Conservation (phyloP, 805 yeast species). For the Kluyveromyces nonfermentans region DNA sequence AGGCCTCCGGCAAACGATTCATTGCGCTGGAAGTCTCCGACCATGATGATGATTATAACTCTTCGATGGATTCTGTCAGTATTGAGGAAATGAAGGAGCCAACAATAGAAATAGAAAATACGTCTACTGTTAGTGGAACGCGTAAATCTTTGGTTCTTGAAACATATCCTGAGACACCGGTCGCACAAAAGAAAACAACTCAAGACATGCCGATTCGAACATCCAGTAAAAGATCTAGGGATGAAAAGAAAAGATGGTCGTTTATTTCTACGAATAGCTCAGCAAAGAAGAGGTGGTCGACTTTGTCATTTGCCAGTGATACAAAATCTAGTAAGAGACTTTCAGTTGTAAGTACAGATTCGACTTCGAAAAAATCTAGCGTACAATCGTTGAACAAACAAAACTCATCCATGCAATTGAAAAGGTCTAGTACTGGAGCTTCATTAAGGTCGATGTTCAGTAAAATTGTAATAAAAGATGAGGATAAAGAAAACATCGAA, state of each 20-base stretch:
- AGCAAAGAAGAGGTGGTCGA: slow-evolving; percentile 26
- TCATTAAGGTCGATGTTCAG: slow-evolving; percentile 25
- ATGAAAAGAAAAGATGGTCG: slow-evolving; percentile 25
- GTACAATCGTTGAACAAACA: slow-evolving; percentile 2
- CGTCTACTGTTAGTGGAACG: background rate
- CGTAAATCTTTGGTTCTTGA: background rate
- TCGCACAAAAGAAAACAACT: background rate
- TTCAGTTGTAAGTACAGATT: slow-evolving; percentile 2
- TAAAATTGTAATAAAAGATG: slow-evolving; percentile 19
- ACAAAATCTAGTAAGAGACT: slow-evolving; percentile 3
- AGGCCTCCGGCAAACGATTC: slow-evolving; percentile 13
- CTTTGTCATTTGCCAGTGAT: slow-evolving; percentile 16
- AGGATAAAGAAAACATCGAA: slow-evolving; percentile 15
- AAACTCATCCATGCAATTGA: slow-evolving; percentile 6
- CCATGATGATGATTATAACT: slow-evolving; percentile 21
- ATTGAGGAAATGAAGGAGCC: background rate
- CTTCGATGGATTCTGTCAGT: slow-evolving; percentile 7
- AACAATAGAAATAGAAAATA: background rate
- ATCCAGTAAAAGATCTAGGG: slow-evolving; percentile 2
- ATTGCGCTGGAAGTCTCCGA: slow-evolving; percentile 27
- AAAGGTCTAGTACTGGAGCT: slow-evolving; percentile 26
- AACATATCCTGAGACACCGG: background rate
- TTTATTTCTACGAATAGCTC: slow-evolving; percentile 22
- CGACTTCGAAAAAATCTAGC: slow-evolving; percentile 4
- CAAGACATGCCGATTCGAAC: background rate